These are phyloP conservation scores for Lithospermum erythrorhizon DNA, from an alignment of 257 asterid species.

Conservation along the genomic window DNA sequence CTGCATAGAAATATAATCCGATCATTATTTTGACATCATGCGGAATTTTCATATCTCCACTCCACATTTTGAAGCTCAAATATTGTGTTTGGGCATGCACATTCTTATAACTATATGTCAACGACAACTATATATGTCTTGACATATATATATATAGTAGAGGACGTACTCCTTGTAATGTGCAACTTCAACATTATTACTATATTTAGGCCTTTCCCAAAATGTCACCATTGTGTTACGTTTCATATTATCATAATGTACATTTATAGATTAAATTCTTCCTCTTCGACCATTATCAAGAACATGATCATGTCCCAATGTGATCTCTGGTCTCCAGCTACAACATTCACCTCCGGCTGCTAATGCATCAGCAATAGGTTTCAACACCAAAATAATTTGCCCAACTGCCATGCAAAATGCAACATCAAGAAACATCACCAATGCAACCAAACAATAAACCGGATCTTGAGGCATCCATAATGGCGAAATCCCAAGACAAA, in stretches of 20 bases:
- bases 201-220: no score
- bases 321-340: slow-evolving; percentile 7
- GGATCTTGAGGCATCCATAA: slow-evolving; percentile 40
- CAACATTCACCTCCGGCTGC: slow-evolving; percentile 29
- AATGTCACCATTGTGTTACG: no score
- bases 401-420: slow-evolving; percentile 40
- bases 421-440: slow-evolving; percentile 36
- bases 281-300: neutral
- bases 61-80: neutral
- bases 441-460: slow-evolving; percentile 26
- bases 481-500: slow-evolving; percentile 39
- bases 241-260: neutral
- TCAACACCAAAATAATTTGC: slow-evolving; percentile 49
- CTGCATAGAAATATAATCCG: no score
- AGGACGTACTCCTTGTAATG: neutral
- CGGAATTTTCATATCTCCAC: neutral
- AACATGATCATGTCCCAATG: slow-evolving; percentile 6
- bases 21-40: no score
- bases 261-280: neutral
- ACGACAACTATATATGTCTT: no score
- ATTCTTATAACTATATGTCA: neutral
- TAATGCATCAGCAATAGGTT: slow-evolving; percentile 51
- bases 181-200: no score
- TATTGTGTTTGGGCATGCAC: no score
- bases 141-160: no score